Evolutionary conservation across 2,329 filamentous ascomycete genomes (phyloP).

Genomic region (Penicillium frequentans): DNA sequence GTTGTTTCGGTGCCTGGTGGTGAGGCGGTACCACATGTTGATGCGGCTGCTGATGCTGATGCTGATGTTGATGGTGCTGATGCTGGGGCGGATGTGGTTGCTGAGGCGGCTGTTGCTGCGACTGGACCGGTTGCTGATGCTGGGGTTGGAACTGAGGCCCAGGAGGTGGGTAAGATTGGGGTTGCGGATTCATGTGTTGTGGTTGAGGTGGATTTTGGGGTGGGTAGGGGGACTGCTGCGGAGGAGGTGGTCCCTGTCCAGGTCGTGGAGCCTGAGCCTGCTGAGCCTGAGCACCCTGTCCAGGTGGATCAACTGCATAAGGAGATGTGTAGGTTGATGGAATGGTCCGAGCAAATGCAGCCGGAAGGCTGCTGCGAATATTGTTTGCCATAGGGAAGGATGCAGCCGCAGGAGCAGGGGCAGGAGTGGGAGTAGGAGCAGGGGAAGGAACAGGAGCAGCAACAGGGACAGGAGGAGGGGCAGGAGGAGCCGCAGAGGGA

Average conservation of each 20-base stretch:
- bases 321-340: constrained; percentile 43
- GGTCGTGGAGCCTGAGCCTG: constrained; percentile 27
- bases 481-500: not conserved
- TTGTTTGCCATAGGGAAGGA: constrained; percentile 37
- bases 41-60: constrained; percentile 15
- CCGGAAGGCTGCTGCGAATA: constrained; percentile 40
- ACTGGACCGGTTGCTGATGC: constrained; percentile 12
- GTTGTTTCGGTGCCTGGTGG: constrained; percentile 25
- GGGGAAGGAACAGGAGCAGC: constrained; percentile 18
- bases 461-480: constrained; percentile 8
- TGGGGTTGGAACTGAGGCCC: constrained; percentile 16
- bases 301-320: constrained; percentile 40
- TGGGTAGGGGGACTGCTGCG: constrained; percentile 27
- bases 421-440: constrained; percentile 15
- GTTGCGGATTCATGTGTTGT: constrained; percentile 19
- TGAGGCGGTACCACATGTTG: constrained; percentile 9
- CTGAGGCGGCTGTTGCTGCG: constrained; percentile 22
- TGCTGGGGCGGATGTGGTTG: constrained; percentile 23
- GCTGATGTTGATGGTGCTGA: constrained; percentile 21
- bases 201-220: constrained; percentile 22
- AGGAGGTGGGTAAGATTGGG: constrained; percentile 19
- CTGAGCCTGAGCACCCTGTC: constrained; percentile 29
- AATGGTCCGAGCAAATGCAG: constrained; percentile 38
- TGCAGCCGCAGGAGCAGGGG: constrained; percentile 22
- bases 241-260: constrained; percentile 20